Base-by-base conservation (phyloP, 2,329 filamentous ascomycete genomes). In the Colletotrichum camelliae region DNA sequence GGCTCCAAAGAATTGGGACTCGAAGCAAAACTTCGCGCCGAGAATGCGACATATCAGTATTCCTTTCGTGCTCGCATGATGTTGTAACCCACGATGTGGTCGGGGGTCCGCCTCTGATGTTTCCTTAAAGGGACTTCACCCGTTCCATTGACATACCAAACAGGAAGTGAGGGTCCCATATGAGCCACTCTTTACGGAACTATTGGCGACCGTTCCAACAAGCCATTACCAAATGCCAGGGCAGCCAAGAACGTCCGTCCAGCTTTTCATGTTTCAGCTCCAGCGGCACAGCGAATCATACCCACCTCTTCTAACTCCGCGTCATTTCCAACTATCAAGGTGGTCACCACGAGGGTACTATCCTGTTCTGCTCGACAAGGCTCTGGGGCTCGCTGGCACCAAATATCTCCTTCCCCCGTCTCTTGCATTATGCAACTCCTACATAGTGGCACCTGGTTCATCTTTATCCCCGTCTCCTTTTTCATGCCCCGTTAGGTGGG, bases 221-320 rank as follows among this genome's bases (percentile, higher is more conserved):
- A 66, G 43, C 13, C 65, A 24, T 39, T 66, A 66, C 21, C 21
- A n/a, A 29, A 16, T 21, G 60, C n/a, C 43, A 64, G 66, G 35
- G 37, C 24, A 35, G 60, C 72, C 72, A 74, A 74, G 72, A 58
- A 15, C 27, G 13, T n/a, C 27, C 60, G 27, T 66, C 29, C 48
- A 52, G 29, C n/a, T 31, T 16, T 13, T 71, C 67, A 64, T 65
- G 72, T 74, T 74, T 74, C 72, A 74, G 72, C 67, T 70, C 16
- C 58, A 58, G 24, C n/a, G 48, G 27, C 61, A 52, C n/a, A 52
- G 43, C 43, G 3, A 21, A 21, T 48, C 2, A 52, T 52, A 52
- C n/a, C 43, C 43, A 52, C n/a, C 10, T 52, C 43, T 21, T 52
- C 10, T 10, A 7, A 52, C 43, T 21, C 10, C 10, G 12, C 12